Base-by-base conservation (phyloP, 768 basidiomycete genomes). In the Trametes cinnabarina region DNA sequence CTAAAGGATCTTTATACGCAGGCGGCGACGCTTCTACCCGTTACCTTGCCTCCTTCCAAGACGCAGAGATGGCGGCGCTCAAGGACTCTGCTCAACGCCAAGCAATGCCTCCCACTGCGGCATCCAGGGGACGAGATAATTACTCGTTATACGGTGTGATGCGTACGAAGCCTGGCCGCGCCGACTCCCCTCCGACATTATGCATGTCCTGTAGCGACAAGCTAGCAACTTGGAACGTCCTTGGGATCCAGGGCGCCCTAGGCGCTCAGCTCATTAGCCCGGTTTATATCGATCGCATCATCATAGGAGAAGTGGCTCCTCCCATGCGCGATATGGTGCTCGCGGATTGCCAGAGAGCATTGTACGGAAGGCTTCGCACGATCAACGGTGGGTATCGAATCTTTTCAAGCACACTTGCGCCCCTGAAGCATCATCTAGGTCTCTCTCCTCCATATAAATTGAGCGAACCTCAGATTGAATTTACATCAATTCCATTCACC, bases 121-220 rank as follows among this genome's bases (percentile, higher is more conserved):
- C 82, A 1, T 81, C 88, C 1, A 75, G 96, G 54, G 95, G 95
- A 3, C 79, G 95, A 19, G 84, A 90, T 65, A 85, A 90, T 51
- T 98, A 96, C 69, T 65, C 82, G 4, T 76, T 86, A 17, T 73
- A 84, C 20, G 89, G 92, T 5, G 86, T 88, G 9, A 73, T 98
- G 43, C 89, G 95, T 30, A 97, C 96, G 0, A 98, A 98, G 68
- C 95, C 95, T 5, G 96, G 94, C 2, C 84, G 95, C 51, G 89
- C 92, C 0, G 95, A 98, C 68, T 88, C 94, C 0, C 86, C 86
- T 0, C 85, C 85, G 0, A 92, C 95, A 1, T 69, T 82, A 0
- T 92, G 82, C 66, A 91, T 97, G 87, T 92, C 94, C 0, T 98
- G 95, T 73, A 92, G 90, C 63, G 95, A 98, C 70, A 98, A 98